phyloP scores from a whole-genome alignment of 2,329 filamentous ascomycete species.

The Exophiala oligosperma region DNA sequence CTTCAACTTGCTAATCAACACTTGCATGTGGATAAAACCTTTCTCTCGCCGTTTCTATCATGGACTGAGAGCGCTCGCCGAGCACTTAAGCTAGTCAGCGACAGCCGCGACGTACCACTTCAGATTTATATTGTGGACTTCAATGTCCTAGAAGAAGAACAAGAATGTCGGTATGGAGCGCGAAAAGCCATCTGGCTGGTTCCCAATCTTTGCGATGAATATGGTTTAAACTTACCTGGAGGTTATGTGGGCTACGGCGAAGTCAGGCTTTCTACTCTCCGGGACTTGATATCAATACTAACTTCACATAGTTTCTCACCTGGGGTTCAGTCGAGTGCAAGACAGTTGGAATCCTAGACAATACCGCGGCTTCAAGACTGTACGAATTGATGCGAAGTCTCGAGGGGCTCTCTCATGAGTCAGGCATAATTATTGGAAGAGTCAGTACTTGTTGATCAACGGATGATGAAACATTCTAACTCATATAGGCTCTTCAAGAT shows the following conservation, averaged over 20 bases:
- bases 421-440: slow-evolving; percentile 3
- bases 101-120: not conserved
- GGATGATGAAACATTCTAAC: no score
- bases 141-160: slow-evolving; percentile 17
- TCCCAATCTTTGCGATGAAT: slow-evolving; percentile 7
- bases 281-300: not conserved
- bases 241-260: slow-evolving; percentile 18
- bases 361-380: slow-evolving; percentile 2
- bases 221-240: slow-evolving; percentile 6
- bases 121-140: slow-evolving; percentile 14
- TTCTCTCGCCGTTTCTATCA: slow-evolving; percentile 16
- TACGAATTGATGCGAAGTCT: not conserved
- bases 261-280: not conserved
- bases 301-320: slow-evolving; percentile 10
- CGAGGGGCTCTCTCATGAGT: not conserved
- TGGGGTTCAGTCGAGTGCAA: slow-evolving; percentile 15
- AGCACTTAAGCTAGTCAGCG: slow-evolving; percentile 7
- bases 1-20: no score
- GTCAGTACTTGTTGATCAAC: not conserved
- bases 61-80: slow-evolving; percentile 7
- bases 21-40: slow-evolving; percentile 4
- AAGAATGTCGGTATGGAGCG: slow-evolving; percentile 1
- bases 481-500: not conserved
- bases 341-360: slow-evolving; percentile 5
- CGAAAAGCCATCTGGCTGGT: slow-evolving; percentile 13